Evolutionary conservation across 345 rosid genomes (phyloP), one percentile per base, ranked within the genome.

Genomic region (Rubroshorea leprosula): DNA sequence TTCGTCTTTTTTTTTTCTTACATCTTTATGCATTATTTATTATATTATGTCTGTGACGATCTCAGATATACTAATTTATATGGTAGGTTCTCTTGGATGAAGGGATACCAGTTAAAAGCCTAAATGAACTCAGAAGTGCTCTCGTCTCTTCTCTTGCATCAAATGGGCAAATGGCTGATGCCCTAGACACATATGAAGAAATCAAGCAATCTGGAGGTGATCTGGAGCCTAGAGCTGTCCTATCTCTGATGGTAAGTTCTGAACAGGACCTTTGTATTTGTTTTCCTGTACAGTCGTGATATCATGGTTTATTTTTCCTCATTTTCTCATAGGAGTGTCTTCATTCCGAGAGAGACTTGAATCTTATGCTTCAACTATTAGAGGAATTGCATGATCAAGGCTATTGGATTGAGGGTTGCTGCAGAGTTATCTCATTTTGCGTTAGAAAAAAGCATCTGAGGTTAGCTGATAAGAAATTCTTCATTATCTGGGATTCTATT

Each of bases 131-230:
- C 54, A 88, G 76, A 73, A 74, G 92, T 56, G 72, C 6, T 17
- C 89, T 91, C 50, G 71, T 86, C 31, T 63, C 80, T 12, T 81
- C 93, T 64, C 83, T 93, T 66, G 97, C 91, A 49, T 77, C 77
- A 41, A 66, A 70, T 67, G 91, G 86, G 59, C 74, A 71, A 67
- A 58, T 79, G 56, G 58, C 69, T 43, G 98, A 89, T 70, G 98
- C 98, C 44, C 68, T 89, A 20, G 38, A 25, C 31, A 38, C 79
- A 23, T 89, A 83, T 66, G 67, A 83, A 65, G 89, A 86, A 73
- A 81, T 83, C 64, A 87, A 82, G 83, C 57, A 69, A 65, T 72
- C 71, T 23, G 74, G 83, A 72, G 54, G 61, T 25, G 46, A 35
- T 26, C 18, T 80, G 64, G 87, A 83, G 63, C 86, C 93, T 39